A percentile compares a stretch with the other conserved stretches of the same genome.
phyloP scores from a whole-genome alignment of 225 moss, liverwort and hornwort species.

The Pleurozium schreberi region DNA sequence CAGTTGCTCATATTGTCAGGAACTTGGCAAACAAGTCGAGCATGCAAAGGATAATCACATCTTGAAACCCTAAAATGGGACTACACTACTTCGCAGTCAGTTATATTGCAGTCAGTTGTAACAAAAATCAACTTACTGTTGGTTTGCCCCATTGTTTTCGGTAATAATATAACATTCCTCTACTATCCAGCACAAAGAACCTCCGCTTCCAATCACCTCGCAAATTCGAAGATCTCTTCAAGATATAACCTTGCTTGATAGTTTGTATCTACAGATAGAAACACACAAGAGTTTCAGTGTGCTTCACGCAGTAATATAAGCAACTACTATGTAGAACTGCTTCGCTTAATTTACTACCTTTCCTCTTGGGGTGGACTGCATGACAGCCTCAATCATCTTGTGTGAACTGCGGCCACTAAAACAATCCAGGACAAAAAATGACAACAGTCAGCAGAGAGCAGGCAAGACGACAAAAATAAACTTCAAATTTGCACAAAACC shows the following conservation, averaged over 20 bases:
- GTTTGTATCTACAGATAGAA: constrained; percentile 53
- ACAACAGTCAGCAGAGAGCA: neutral
- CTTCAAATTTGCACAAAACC: neutral
- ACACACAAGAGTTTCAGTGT: neutral
- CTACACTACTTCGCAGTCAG: neutral
- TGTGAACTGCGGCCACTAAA: constrained; percentile 80
- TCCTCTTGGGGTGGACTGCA: constrained; percentile 95
- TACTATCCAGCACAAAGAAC: constrained; percentile 90
- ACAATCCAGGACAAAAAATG: neutral
- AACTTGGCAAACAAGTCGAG: neutral
- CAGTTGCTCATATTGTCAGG: neutral
- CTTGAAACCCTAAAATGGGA: neutral
- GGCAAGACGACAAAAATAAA: neutral
- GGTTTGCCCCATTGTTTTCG: constrained; percentile 97
- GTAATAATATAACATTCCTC: constrained; percentile 85
- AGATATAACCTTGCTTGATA: constrained; percentile 86
- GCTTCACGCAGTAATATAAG: neutral
- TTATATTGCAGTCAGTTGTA: neutral
- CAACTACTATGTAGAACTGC: neutral
- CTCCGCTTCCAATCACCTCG: constrained; percentile 93
- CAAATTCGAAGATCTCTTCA: constrained; percentile 83
- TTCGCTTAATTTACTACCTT: constrained; percentile 29
- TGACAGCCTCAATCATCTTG: constrained; percentile 83
- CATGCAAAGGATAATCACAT: neutral
- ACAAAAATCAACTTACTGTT: constrained; percentile 32